Evolutionary conservation across 371 early-diverging fungal species (phyloP).

Genomic region (Mortierella sp.): DNA sequence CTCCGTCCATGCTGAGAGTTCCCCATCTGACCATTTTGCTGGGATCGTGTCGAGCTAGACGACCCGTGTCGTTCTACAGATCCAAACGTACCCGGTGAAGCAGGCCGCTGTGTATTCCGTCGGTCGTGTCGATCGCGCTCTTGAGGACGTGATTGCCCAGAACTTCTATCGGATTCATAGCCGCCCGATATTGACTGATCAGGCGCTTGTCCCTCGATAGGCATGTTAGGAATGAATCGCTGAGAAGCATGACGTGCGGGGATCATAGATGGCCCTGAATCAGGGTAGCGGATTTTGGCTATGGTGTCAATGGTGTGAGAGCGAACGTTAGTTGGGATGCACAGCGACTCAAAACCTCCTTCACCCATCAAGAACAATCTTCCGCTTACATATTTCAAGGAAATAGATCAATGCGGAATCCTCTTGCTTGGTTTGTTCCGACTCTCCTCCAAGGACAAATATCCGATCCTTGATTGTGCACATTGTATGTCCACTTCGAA

Average conservation of each 20-base stretch:
- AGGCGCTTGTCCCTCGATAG: not conserved
- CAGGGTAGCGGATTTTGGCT: conserved; percentile 47
- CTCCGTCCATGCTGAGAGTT: conserved; percentile 40
- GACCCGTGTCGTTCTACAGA: conserved; percentile 27
- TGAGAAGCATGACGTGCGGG: conserved; percentile 37
- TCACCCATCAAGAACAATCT: not conserved
- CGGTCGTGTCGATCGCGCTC: conserved; percentile 46
- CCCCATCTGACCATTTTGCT: conserved; percentile 41
- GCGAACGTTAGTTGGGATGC: not conserved
- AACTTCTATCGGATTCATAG: conserved; percentile 19
- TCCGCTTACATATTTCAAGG: conserved; percentile 68
- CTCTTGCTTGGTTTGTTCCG: conserved; percentile 58
- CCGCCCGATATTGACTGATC: conserved; percentile 13
- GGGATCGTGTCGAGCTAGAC: conserved; percentile 20
- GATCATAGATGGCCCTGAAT: conserved; percentile 16
- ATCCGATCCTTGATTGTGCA: conserved; percentile 72
- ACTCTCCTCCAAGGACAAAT: conserved; percentile 75
- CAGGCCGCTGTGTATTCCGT: conserved; percentile 40
- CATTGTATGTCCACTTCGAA: conserved; percentile 72
- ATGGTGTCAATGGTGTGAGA: not conserved
- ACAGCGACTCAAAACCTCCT: not conserved
- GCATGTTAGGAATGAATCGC: not conserved
- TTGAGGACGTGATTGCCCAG: conserved; percentile 14
- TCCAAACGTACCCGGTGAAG: conserved; percentile 29
- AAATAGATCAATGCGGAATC: conserved; percentile 66